Base-by-base conservation (phyloP, 139 green algal genomes). In the Nannochloris sp. region DNA sequence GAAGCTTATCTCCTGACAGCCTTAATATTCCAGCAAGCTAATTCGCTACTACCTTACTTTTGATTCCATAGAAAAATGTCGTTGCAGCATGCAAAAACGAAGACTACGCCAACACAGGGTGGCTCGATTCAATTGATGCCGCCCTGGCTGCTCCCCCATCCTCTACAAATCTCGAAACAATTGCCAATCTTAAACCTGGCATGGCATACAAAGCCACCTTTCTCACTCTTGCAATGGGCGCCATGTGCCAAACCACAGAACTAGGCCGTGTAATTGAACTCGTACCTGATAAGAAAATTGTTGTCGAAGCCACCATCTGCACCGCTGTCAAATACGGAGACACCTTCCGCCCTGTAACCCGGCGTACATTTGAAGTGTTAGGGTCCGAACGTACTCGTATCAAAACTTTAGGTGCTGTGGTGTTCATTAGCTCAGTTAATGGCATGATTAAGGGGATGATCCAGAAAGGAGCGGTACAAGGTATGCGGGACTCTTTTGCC, bases 271-370 rank as follows among this genome's bases (percentile, higher is more conserved):
- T 72, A n/a, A 14, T 51, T 8, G 60, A 60, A 31, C 60, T 58
- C 1, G 23, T 56, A 27, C 62, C 65, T 1, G 74, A 71, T 15
- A 23, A 66, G 14, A 15, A 29, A 6, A 77, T 61, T 35, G 34
- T 36, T 2, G 24, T 85, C 31, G 64, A 81, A 32, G 53, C 45
- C 39, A 72, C 55, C 27, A 71, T 82, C 29, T 29, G 38, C 15
- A 82, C 74, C 23, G 77, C 65, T 4, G 78, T 74, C 13, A 75
- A 68, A 14, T 81, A 82, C 51, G 78, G 78, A 6, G 78, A 85
- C 38, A 71, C 63, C 19, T 83, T 85, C 39, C 54, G 75, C 15
- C 33, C 60, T 10, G n/a, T 77, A 7, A 13, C 27, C 24, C 48
- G 56, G 3, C 56, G 46, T 58, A 56, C n/a, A 24, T 42, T 62